Evolutionary conservation across 1,284 basidiomycete species (phyloP), one percentile per base, ranked within the genome.

Genomic region (Leccinum angustisporum): DNA sequence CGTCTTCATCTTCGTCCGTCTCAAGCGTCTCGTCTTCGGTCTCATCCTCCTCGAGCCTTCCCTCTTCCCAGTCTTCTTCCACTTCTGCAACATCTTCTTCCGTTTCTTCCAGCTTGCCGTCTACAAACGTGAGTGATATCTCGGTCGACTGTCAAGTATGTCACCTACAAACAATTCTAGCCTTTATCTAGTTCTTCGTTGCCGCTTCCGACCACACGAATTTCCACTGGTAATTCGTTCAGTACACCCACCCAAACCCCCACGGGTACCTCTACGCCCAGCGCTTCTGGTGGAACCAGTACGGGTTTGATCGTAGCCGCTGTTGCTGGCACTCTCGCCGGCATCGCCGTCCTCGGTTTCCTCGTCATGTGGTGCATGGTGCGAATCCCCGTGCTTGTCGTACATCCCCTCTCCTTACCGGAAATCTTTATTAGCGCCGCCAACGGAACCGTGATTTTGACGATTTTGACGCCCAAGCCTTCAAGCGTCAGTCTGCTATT

Each of bases 401-500:
- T 48, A 1, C 25, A n/a, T 8, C 18, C 60, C 14, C 52, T 50
- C 58, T 31, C 36, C 51, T 66, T 7, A 61, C 31, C 64, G 40
- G 54, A 31, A 57, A 6, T 18, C 21, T 66, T 36, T 67, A 84
- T 79, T 80, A 86, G 65, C 78, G 78, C 51, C 78, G 80, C 40
- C 75, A 76, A 57, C 75, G 78, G 58, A 72, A 71, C 16, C 73
- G 78, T 9, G 77, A 80, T 18, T 73, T 73, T 2, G 78, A 77
- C 8, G 78, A 77, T 34, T 90, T 87, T 72, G 79, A 83, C 63
- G 72, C 84, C 0, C 72, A 75, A 38, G 78, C 79, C 3, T 87
- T 88, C 78, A 81, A 82, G 60, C 79, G 80, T 61, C 84, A 87
- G 60, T 88, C 87, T 13, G 81, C 81, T n/a, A 70, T 85, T 18